Conservation (phyloP, 2,329 filamentous ascomycete genomes). For the Pseudogymnoascus sp. region DNA sequence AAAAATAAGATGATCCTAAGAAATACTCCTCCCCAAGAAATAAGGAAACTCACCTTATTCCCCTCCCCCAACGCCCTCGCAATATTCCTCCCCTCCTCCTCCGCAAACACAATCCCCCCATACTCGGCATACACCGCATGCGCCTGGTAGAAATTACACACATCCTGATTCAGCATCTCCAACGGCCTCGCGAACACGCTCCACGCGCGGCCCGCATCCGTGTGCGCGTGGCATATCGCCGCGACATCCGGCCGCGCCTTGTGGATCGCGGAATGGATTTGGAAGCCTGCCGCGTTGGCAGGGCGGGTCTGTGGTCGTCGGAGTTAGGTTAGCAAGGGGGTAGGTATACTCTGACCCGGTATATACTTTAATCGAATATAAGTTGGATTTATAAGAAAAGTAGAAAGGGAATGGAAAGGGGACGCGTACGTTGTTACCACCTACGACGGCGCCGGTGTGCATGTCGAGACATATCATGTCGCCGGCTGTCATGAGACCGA, state of each 20-base stretch:
- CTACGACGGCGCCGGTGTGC: constrained; percentile 49
- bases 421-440: constrained; percentile 42
- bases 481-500: constrained; percentile 52
- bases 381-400: background rate
- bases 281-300: constrained; percentile 58
- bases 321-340: background rate
- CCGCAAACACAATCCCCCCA: constrained; percentile 52
- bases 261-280: constrained; percentile 61
- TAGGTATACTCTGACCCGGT: background rate
- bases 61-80: constrained; percentile 53
- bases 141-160: constrained; percentile 54
- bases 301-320: constrained; percentile 34
- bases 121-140: constrained; percentile 58
- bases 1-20: no score
- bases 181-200: constrained; percentile 53
- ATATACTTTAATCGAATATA: background rate
- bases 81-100: constrained; percentile 56
- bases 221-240: constrained; percentile 62
- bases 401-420: background rate
- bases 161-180: constrained; percentile 64
- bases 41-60: constrained; percentile 27
- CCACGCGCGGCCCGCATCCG: constrained; percentile 59
- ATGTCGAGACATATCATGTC: constrained; percentile 61
- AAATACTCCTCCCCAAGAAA: no score
- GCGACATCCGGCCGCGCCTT: constrained; percentile 56